Conservation (phyloP, 345 rosid species). For the Raphanus sativus region DNA sequence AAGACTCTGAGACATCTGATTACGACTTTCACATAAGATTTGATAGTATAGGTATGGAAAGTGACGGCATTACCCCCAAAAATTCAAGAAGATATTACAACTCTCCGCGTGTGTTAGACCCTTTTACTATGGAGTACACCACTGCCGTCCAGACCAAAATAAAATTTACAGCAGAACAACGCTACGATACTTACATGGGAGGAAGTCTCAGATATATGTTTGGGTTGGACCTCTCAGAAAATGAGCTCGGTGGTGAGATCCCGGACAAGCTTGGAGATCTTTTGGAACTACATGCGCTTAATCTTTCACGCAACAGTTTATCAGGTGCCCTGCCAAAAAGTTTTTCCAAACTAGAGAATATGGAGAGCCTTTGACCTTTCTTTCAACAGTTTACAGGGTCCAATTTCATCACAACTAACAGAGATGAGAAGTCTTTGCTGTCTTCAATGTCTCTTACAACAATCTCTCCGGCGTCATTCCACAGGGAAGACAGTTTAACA, state of each 20-base stretch:
- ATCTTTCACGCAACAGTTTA: background rate
- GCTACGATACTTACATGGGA: background rate
- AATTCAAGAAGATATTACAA: no score
- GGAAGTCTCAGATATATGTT: background rate
- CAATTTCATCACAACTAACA: background rate
- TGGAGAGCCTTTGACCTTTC: background rate
- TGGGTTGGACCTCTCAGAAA: background rate
- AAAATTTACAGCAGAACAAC: background rate
- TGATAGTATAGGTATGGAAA: no score
- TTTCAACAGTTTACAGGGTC: background rate
- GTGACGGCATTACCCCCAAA: no score
- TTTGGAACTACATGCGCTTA: background rate
- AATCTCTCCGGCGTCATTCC: no score
- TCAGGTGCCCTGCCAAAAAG: background rate
- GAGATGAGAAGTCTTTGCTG: no score
- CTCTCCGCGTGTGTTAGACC: background rate
- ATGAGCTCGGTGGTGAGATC: background rate
- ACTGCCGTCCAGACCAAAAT: background rate
- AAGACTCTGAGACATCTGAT: no score
- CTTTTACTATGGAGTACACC: background rate
- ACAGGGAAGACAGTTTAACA: no score
- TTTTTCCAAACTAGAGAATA: background rate
- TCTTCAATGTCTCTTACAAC: no score
- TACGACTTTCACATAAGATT: no score
- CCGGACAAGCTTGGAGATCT: no score